These are phyloP conservation scores for Begonia masoniana DNA, from an alignment of 306 rosid species.

Conservation along the genomic window DNA sequence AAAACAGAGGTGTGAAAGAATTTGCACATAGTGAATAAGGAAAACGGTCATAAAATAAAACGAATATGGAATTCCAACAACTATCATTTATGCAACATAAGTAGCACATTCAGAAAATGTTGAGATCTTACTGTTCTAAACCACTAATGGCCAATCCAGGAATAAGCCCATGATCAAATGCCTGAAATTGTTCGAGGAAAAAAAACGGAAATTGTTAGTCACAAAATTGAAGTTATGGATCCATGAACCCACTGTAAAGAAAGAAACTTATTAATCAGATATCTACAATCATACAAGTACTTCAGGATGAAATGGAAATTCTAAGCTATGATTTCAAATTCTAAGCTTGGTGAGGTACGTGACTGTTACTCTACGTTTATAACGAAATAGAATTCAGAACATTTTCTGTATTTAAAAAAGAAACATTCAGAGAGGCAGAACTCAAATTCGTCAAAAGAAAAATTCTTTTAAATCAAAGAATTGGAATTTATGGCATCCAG, in stretches of 20 bases:
- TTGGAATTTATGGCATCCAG: too few species aligned
- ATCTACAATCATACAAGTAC: not conserved
- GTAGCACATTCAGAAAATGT: slow-evolving; percentile 14
- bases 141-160: slow-evolving; percentile 86
- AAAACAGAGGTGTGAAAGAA: slow-evolving; percentile 13
- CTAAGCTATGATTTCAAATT: too few species aligned
- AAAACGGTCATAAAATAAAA: too few species aligned
- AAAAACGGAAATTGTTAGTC: slow-evolving; percentile 7
- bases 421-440: too few species aligned
- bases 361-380: too few species aligned
- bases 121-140: slow-evolving; percentile 69
- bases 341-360: too few species aligned
- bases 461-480: too few species aligned
- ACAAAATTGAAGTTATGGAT: not conserved
- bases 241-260: not conserved
- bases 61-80: not conserved
- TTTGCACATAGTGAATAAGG: slow-evolving; percentile 1
- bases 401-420: too few species aligned
- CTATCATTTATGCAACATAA: not conserved
- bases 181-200: slow-evolving; percentile 29
- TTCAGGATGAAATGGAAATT: not conserved
- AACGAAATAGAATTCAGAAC: too few species aligned
- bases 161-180: slow-evolving; percentile 73
- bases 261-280: slow-evolving; percentile 8
- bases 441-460: too few species aligned